A percentile compares a stretch with the other conserved stretches of the same genome.
phyloP scores from a whole-genome alignment of 805 yeast genomes.

The Hanseniaspora clermontiae region DNA sequence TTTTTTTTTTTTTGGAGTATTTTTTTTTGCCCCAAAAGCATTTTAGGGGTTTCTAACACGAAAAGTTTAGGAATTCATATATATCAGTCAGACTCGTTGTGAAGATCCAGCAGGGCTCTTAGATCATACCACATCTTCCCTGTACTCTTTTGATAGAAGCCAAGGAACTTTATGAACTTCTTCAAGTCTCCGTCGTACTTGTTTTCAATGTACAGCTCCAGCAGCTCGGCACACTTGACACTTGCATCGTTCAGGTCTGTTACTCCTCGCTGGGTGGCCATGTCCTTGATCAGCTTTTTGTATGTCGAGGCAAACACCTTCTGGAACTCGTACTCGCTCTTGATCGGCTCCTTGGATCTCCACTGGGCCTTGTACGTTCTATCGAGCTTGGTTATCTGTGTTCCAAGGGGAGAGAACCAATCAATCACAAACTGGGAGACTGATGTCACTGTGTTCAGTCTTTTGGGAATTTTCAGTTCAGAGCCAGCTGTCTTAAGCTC shows the following conservation, averaged over 20 bases:
- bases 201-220: background rate
- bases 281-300: slow-evolving; percentile 2
- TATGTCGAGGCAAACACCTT: background rate
- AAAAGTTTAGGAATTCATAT: background rate
- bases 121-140: slow-evolving; percentile 2
- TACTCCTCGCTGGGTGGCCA: background rate
- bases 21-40: no score
- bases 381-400: slow-evolving; percentile 6
- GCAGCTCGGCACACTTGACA: background rate
- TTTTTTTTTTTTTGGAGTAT: no score
- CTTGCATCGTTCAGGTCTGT: slow-evolving; percentile 3
- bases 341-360: slow-evolving; percentile 6
- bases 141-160: background rate
- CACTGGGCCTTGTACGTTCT: background rate
- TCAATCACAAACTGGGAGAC: slow-evolving; percentile 2
- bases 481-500: background rate
- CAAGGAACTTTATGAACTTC: slow-evolving; percentile 1
- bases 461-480: background rate
- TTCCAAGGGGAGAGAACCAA: slow-evolving; percentile 4
- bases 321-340: slow-evolving; percentile 9
- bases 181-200: background rate
- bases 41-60: background rate
- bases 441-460: background rate
- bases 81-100: background rate
- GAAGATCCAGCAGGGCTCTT: background rate